Evolutionary conservation across 176 grass and related monocot genomes (phyloP).

Genomic region (Bothriochloa decipiens): DNA sequence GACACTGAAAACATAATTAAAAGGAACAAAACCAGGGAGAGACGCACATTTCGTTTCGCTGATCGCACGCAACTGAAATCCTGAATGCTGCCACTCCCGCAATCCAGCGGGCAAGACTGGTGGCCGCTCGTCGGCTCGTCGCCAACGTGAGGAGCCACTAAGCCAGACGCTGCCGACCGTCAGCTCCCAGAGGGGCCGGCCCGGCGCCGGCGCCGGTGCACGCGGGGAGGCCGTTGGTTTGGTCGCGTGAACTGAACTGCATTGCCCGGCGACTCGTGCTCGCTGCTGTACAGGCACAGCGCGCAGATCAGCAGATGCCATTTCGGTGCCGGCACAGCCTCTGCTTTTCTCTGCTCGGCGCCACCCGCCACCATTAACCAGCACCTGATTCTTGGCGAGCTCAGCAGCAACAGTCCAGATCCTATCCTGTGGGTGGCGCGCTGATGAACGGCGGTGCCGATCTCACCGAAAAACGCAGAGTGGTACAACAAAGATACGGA

Average conservation of each 20-base stretch:
- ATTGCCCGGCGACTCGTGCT: neutral
- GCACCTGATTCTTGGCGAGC: constrained; percentile 1
- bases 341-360: constrained; percentile 17
- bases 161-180: neutral
- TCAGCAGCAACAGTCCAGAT: neutral
- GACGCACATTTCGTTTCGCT: neutral
- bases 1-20: neutral
- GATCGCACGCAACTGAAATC: neutral
- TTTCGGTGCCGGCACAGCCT: neutral
- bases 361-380: neutral
- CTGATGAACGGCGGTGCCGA: too few relatives aligned
- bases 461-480: neutral
- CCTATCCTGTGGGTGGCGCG: too few relatives aligned
- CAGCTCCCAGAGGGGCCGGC: neutral
- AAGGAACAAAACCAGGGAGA: neutral
- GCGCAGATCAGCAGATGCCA: neutral
- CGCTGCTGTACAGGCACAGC: neutral
- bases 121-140: neutral
- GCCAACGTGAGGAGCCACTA: neutral
- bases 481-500: neutral
- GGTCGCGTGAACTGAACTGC: neutral
- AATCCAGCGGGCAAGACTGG: neutral
- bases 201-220: neutral
- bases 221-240: neutral
- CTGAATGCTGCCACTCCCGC: neutral